Conservation (phyloP, 2,329 filamentous ascomycete species). For the Chalaropsis thielavioides region DNA sequence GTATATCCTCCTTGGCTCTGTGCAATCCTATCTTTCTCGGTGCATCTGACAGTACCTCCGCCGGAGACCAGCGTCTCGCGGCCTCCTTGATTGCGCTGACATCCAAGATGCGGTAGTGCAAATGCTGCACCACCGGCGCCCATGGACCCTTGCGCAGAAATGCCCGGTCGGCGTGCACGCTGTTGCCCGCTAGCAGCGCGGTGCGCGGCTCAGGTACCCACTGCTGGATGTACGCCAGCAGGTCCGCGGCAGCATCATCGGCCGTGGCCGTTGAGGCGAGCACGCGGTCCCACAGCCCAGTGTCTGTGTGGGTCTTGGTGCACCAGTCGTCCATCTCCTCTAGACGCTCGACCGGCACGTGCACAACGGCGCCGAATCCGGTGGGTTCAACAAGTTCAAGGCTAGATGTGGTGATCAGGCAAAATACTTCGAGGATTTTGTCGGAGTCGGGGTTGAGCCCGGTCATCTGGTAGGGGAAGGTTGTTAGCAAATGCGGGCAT, state of each 20-base stretch:
- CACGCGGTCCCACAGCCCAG: conserved; percentile 59
- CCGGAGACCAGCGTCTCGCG: conserved; percentile 60
- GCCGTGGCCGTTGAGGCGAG: conserved; percentile 34
- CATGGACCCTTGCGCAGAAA: conserved; percentile 70
- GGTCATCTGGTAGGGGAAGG: conserved; percentile 53
- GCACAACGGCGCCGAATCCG: conserved; percentile 69
- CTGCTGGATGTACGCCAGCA: conserved; percentile 65
- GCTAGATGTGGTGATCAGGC: conserved; percentile 72
- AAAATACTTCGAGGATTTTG: conserved; percentile 81
- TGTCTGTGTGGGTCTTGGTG: conserved; percentile 58
- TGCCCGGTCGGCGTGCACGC: conserved; percentile 73
- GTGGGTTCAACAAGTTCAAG: conserved; percentile 59
- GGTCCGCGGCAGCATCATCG: conserved; percentile 59
- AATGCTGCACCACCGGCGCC: conserved; percentile 52
- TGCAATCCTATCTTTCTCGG: conserved; percentile 66
- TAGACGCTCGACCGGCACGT: conserved; percentile 55
- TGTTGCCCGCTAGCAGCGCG: conserved; percentile 78
- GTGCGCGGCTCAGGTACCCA: conserved; percentile 51
- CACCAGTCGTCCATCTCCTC: conserved; percentile 84
- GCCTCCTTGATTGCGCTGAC: conserved; percentile 90
- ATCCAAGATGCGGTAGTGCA: conserved; percentile 85
- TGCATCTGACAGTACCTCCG: conserved; percentile 42
- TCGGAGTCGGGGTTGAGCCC: conserved; percentile 55
- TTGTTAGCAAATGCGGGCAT: background rate
- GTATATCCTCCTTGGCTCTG: conserved; percentile 73